phyloP scores from a whole-genome alignment of 2,329 filamentous ascomycete species.

The Aspergillus sp. region DNA sequence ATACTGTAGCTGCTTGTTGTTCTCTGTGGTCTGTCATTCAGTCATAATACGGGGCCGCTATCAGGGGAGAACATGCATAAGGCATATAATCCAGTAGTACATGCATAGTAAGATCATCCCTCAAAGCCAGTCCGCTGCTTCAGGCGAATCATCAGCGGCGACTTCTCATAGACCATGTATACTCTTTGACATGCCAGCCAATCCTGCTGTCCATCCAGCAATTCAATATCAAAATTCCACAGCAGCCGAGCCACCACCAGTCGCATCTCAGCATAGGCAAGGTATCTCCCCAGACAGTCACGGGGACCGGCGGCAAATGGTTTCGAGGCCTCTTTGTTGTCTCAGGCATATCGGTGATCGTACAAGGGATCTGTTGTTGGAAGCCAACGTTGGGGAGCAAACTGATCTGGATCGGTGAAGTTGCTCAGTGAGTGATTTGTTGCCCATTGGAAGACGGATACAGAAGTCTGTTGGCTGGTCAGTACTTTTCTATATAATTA shows the following conservation, averaged over 20 bases:
- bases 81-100: too few species aligned
- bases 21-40: too few species aligned
- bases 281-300: not conserved
- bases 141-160: conserved; percentile 18
- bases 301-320: conserved; percentile 1
- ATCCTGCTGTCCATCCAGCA: not conserved
- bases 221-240: conserved; percentile 3
- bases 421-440: not conserved
- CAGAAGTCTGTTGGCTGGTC: not conserved
- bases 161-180: conserved; percentile 38
- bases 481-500: not conserved
- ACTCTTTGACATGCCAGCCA: conserved; percentile 23
- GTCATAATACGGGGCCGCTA: too few species aligned
- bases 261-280: conserved; percentile 2
- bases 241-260: not conserved
- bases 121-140: too few species aligned
- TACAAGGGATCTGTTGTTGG: not conserved
- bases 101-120: too few species aligned
- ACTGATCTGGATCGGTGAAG: not conserved
- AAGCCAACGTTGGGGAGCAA: not conserved
- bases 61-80: too few species aligned
- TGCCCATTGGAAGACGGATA: not conserved
- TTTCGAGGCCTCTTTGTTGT: not conserved
- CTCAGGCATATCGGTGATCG: not conserved
- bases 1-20: too few species aligned